Evolutionary conservation across 495 filamentous ascomycete genomes (phyloP).

Genomic region (Pseudotulostoma volvatum): DNA sequence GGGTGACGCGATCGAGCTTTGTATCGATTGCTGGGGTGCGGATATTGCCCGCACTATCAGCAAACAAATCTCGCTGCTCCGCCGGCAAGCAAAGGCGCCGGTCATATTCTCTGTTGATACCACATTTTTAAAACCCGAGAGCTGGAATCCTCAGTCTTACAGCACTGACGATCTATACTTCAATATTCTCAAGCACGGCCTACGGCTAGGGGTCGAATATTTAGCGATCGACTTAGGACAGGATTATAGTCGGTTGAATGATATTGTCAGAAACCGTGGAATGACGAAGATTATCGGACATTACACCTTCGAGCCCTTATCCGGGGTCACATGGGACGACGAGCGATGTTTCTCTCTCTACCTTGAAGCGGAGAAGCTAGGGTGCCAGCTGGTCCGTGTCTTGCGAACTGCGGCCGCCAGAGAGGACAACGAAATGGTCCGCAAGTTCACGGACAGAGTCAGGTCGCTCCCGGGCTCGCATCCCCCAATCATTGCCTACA

Average conservation of each 20-base stretch:
- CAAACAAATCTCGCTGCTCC: conserved; percentile 28
- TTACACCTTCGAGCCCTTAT: conserved; percentile 34
- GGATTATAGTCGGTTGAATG: conserved; percentile 19
- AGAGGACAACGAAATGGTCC: conserved; percentile 40
- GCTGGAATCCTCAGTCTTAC: conserved; percentile 14
- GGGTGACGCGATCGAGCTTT: conserved; percentile 56
- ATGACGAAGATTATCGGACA: conserved; percentile 63
- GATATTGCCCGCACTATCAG: conserved; percentile 26
- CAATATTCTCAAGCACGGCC: conserved; percentile 43
- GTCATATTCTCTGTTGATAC: conserved; percentile 54
- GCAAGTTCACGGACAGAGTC: conserved; percentile 36
- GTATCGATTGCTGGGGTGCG: conserved; percentile 45
- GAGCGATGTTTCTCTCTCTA: conserved; percentile 39
- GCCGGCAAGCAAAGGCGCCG: conserved; percentile 45
- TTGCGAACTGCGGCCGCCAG: conserved; percentile 42
- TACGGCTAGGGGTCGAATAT: conserved; percentile 62
- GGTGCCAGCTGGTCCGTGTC: conserved; percentile 55
- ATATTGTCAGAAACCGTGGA: conserved; percentile 38
- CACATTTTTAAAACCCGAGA: conserved; percentile 22
- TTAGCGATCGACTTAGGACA: conserved; percentile 48
- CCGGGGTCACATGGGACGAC: conserved; percentile 44
- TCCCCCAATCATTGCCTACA: conserved; percentile 53
- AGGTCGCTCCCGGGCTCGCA: conserved; percentile 20
- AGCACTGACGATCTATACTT: conserved; percentile 13
- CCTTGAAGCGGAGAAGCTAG: conserved; percentile 38